Evolutionary conservation across 2,329 filamentous ascomycete genomes (phyloP), one percentile per base, ranked within the genome.

Genomic region (Talaromyces piceae): DNA sequence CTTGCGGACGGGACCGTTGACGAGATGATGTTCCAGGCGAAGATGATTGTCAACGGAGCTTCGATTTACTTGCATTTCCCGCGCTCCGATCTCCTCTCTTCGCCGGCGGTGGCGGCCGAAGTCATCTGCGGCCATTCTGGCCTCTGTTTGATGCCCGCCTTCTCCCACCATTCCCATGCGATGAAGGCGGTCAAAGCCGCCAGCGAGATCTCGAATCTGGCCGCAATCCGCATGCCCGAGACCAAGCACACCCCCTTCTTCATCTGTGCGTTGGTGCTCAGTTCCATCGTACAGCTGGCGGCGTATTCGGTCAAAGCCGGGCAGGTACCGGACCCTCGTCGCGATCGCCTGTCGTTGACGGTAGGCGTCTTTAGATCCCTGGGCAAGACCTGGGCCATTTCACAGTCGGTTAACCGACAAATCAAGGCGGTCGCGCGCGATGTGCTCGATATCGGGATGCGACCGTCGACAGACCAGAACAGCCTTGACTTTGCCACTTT

Each of bases 1-100:
- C 79, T 82, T 53, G 78, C 80, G 55, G 81, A 85, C 58, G 84
- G 88, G 27, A 78, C 82, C 49, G 76, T 91, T 9, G 91, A 96
- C 64, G 88, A 95, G 69, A 86, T 95, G 79, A 83, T 95, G 68
- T 95, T 95, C 70, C 88, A 94, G 66, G 90, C 88, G 1, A 85
- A 88, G 56, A 91, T 94, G 81, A 87, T 95, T 60, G 76, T 79
- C 48, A 73, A 80, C 52, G 70, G 70, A 45, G 75, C 77, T 8
- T 71, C 83, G 1, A 88, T 93, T 59, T 81, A 90, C 57, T 77
- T 93, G 16, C 87, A 93, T 63, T 85, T 91, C 57, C 87, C 87
- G 7, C 81, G 86, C 51, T 91, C 87, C 3, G 86, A 88, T 59
- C 77, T 91, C 47, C 74, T 64, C 47, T 87, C 77, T 65, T 76